A percentile compares a stretch with the other conserved stretches of the same genome.
Evolutionary conservation across 345 rosid genomes (phyloP).

Genomic region (Corymbia maculata): DNA sequence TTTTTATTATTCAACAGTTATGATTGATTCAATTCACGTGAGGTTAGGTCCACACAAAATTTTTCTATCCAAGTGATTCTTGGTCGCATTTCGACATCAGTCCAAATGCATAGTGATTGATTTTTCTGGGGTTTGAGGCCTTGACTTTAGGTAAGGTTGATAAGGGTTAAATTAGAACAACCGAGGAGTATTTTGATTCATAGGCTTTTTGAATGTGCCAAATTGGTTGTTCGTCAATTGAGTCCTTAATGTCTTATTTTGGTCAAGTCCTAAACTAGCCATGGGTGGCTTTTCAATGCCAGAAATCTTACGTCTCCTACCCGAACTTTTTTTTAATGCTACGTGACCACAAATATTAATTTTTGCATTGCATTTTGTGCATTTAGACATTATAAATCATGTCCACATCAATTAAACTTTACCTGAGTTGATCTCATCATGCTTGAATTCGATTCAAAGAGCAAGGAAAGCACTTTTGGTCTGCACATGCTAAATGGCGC

Average conservation of each 20-base stretch:
- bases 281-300: background rate
- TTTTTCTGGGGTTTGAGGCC: background rate
- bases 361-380: too few relatives aligned
- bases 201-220: background rate
- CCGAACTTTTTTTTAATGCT: background rate
- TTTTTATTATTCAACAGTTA: background rate
- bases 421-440: too few relatives aligned
- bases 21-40: background rate
- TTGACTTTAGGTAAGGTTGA: background rate
- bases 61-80: too few relatives aligned
- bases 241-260: background rate
- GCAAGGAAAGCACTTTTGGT: too few relatives aligned
- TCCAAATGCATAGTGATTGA: background rate
- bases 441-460: too few relatives aligned
- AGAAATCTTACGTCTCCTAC: background rate
- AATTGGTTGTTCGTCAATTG: background rate
- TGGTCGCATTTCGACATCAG: too few relatives aligned
- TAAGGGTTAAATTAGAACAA: background rate
- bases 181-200: background rate
- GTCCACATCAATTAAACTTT: too few relatives aligned
- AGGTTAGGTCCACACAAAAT: too few relatives aligned
- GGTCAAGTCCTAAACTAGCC: background rate
- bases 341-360: too few relatives aligned
- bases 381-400: too few relatives aligned
- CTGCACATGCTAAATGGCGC: too few relatives aligned